phyloP scores from a whole-genome alignment of 2,329 filamentous ascomycete species.

The Raffaelea ambrosiae region DNA sequence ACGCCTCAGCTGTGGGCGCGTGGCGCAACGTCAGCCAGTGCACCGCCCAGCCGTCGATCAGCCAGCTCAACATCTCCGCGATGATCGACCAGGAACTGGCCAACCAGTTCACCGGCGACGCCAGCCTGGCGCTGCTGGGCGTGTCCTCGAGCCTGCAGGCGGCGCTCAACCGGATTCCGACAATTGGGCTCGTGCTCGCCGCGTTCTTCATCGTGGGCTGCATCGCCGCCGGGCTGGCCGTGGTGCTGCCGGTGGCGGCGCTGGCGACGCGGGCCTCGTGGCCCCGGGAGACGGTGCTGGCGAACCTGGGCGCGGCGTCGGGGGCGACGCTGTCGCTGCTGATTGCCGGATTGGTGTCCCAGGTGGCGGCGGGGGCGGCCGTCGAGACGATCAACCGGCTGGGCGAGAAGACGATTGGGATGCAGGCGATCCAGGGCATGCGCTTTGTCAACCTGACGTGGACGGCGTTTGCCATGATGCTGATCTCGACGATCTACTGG shows the following conservation, averaged over 20 bases:
- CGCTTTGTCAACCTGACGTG: conserved; percentile 39
- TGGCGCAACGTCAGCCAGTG: conserved; percentile 18
- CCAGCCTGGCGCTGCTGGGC: conserved; percentile 36
- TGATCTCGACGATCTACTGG: conserved; percentile 32
- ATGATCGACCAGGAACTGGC: conserved; percentile 37
- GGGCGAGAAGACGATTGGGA: conserved; percentile 32
- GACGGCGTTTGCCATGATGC: conserved; percentile 38
- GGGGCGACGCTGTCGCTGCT: conserved; percentile 22
- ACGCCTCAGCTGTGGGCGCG: conserved; percentile 13
- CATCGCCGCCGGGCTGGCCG: conserved; percentile 31
- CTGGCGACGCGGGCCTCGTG: conserved; percentile 14
- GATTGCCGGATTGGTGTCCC: conserved; percentile 9
- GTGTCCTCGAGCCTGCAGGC: conserved; percentile 35
- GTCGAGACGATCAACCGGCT: conserved; percentile 15
- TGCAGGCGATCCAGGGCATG: conserved; percentile 31
- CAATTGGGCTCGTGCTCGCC: conserved; percentile 37
- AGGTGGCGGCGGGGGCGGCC: conserved; percentile 4
- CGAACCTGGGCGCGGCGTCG: conserved; percentile 28
- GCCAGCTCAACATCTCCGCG: conserved; percentile 32
- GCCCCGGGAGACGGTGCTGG: conserved; percentile 16
- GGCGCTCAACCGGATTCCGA: conserved; percentile 41
- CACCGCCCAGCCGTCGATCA: conserved; percentile 9
- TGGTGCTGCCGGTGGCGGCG: conserved; percentile 31
- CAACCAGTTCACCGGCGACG: conserved; percentile 30
- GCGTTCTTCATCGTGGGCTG: conserved; percentile 38